These are phyloP conservation scores for Perkinsus olseni DNA, from an alignment of 169 alveolate genomes.

Conservation along the genomic window DNA sequence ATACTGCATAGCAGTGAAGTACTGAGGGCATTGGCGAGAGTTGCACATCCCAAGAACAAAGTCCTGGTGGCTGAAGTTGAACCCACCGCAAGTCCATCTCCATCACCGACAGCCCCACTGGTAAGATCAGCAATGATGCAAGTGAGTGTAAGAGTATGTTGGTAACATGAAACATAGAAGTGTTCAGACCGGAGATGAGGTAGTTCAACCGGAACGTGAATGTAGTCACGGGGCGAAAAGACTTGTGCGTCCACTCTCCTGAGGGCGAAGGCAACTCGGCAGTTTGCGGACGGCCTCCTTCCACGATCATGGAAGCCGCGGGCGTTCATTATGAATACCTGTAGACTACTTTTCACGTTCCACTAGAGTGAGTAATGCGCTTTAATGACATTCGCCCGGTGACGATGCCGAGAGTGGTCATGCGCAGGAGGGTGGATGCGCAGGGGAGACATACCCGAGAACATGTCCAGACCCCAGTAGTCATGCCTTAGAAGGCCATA, in stretches of 20 bases:
- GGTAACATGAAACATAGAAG: conserved; percentile 15
- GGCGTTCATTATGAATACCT: too few relatives aligned
- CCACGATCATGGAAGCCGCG: too few relatives aligned
- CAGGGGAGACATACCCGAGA: neutral
- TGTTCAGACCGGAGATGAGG: conserved; percentile 15
- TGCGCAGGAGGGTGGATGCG: too few relatives aligned
- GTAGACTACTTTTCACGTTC: too few relatives aligned
- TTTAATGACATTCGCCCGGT: too few relatives aligned
- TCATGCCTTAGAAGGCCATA: conserved; percentile 12
- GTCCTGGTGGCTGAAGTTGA: neutral
- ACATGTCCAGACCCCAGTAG: conserved; percentile 35
- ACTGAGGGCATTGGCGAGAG: neutral
- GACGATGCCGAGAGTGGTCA: too few relatives aligned
- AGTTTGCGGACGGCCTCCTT: neutral
- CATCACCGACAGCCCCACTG: neutral
- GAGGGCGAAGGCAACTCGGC: neutral
- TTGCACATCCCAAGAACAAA: neutral
- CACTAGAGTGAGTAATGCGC: neutral
- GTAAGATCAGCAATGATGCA: neutral
- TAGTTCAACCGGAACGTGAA: conserved; percentile 21
- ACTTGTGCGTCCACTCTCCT: conserved; percentile 29
- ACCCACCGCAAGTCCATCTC: neutral
- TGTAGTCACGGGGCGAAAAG: conserved; percentile 22
- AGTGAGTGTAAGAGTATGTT: conserved; percentile 11
- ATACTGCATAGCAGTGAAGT: neutral